Evolutionary conservation across 345 rosid genomes (phyloP).

Genomic region (Brassica rapa): DNA sequence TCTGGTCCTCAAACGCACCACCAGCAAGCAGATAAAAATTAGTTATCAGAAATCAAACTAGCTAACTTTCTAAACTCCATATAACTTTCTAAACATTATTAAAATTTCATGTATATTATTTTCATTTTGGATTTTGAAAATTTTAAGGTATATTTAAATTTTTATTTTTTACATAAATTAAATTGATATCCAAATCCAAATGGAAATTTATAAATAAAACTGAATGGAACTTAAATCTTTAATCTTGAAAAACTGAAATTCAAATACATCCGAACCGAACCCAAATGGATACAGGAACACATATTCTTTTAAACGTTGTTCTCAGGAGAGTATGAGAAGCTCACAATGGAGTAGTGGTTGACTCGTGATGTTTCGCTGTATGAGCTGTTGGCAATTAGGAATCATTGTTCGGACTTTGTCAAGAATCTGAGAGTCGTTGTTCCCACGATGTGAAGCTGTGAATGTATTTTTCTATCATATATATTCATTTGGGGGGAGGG

Average conservation of each 20-base stretch:
- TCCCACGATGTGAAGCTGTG: conserved; percentile 12
- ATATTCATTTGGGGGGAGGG: not conserved
- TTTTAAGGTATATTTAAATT: not conserved
- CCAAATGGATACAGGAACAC: too few species aligned
- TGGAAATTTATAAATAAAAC: too few species aligned
- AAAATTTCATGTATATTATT: not conserved
- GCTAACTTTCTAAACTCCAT: conserved; percentile 86
- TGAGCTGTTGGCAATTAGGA: conserved; percentile 56
- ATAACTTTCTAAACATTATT: conserved; percentile 44
- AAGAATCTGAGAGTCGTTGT: conserved; percentile 6
- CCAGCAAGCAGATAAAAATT: conserved; percentile 66
- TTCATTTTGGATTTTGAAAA: not conserved
- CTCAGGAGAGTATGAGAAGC: not conserved
- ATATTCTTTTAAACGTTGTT: not conserved
- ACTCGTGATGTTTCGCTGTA: conserved; percentile 63
- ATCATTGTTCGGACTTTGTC: conserved; percentile 48
- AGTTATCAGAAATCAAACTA: conserved; percentile 74
- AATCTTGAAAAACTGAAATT: too few species aligned
- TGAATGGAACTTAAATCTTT: not conserved
- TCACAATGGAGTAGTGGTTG: conserved; percentile 45
- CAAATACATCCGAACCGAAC: not conserved
- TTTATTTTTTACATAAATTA: not conserved
- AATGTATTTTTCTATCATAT: not conserved
- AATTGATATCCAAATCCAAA: not conserved
- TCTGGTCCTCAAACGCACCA: conserved; percentile 81